phyloP scores from a whole-genome alignment of 306 rosid species.

The Quercus dentata region DNA sequence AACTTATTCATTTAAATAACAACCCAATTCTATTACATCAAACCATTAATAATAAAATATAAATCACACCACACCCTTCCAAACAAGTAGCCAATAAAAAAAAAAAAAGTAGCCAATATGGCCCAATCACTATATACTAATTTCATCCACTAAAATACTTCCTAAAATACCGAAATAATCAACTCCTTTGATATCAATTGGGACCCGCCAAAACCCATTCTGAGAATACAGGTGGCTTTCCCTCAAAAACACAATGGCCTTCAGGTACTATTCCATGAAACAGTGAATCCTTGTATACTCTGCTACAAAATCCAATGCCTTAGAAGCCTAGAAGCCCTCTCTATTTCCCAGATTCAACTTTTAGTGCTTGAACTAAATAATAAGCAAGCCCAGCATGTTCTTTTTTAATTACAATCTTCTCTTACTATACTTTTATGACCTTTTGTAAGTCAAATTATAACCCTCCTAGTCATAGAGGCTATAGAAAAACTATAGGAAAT shows the following conservation, averaged over 20 bases:
- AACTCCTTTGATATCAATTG: neutral
- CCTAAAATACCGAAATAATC: neutral
- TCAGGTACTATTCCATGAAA: no score
- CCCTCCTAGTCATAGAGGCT: no score
- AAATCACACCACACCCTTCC: conserved; percentile 6
- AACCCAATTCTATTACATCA: neutral
- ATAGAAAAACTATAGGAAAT: neutral
- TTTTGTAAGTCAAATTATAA: neutral
- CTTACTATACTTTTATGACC: neutral
- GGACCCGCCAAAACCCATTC: conserved; percentile 2
- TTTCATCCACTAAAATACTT: neutral
- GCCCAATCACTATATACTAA: neutral
- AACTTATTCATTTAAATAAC: neutral
- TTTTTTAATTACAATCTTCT: neutral
- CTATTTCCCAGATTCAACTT: no score
- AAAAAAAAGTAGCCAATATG: neutral
- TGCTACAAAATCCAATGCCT: no score
- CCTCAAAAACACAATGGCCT: neutral
- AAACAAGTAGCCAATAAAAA: neutral
- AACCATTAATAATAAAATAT: neutral
- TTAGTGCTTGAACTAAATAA: neutral
- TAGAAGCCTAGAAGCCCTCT: no score
- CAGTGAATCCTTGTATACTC: no score
- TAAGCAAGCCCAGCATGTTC: neutral
- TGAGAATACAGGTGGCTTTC: neutral